phyloP scores from a whole-genome alignment of 164 flowering plant genomes.

The Piper betle region DNA sequence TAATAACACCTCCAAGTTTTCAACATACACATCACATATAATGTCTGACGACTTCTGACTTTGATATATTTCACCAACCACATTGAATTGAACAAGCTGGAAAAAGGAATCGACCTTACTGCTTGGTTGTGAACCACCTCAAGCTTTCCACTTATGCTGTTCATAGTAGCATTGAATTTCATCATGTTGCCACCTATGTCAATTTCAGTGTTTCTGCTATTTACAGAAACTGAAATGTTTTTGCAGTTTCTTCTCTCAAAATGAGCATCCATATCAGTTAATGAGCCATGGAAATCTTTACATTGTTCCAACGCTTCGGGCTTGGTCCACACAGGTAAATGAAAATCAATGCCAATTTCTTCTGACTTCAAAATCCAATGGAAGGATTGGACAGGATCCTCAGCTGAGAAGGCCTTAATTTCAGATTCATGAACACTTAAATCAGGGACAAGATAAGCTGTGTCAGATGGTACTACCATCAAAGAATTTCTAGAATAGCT shows the following conservation, averaged over 20 bases:
- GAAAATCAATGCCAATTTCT: conserved; percentile 30
- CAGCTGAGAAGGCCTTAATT: conserved; percentile 6
- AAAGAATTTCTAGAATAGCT: conserved; percentile 8
- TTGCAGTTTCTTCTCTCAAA: conserved; percentile 11
- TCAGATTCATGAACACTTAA: conserved; percentile 10
- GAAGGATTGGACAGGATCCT: conserved; percentile 7
- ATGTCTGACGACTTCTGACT: conserved; percentile 11
- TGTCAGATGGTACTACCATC: conserved; percentile 8
- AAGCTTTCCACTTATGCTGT: conserved; percentile 33
- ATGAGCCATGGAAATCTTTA: conserved; percentile 8
- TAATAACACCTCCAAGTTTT: conserved; percentile 45
- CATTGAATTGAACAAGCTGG: conserved; percentile 29
- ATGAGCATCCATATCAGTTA: conserved; percentile 4
- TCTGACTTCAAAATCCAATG: conserved; percentile 30
- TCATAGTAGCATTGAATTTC: conserved; percentile 26
- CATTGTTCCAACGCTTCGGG: conserved; percentile 8
- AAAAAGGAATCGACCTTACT: conserved; percentile 49
- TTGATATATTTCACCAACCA: conserved; percentile 26
- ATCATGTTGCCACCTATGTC: conserved; percentile 14
- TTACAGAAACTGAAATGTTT: conserved; percentile 28
- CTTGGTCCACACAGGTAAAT: conserved; percentile 35
- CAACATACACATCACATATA: conserved; percentile 26
- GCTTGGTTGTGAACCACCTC: conserved; percentile 19
- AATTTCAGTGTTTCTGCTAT: conserved; percentile 35
- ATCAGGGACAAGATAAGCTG: conserved; percentile 3